Evolutionary conservation across 352 stramenopile genomes (phyloP).

Genomic region (Globisporangium takayamanum): DNA sequence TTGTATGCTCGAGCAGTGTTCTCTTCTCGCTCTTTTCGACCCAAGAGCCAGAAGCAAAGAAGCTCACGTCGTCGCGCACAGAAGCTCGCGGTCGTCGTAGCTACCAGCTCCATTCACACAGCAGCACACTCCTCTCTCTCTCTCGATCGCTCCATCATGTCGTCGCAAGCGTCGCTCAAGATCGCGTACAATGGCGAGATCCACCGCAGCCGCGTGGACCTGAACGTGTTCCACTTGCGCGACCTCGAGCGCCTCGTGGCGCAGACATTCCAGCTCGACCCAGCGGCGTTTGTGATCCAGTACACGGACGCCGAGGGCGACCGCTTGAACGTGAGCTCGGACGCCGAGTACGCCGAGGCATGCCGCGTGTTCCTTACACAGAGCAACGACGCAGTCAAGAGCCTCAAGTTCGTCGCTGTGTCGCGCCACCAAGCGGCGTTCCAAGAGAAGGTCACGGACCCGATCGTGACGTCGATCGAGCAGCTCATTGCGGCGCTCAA

Average conservation of each 20-base stretch:
- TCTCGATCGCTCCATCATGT: conserved; percentile 9
- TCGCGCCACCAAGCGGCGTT: conserved; percentile 30
- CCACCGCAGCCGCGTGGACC: conserved; percentile 64
- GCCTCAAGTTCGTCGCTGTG: conserved; percentile 65
- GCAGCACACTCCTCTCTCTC: background rate
- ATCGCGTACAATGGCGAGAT: conserved; percentile 74
- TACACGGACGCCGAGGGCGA: conserved; percentile 63
- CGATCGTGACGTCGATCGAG: conserved; percentile 54
- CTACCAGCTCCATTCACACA: no score
- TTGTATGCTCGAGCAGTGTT: no score
- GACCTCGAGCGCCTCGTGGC: conserved; percentile 47
- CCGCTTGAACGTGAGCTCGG: conserved; percentile 54
- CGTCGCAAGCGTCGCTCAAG: conserved; percentile 53
- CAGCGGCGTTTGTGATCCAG: conserved; percentile 56
- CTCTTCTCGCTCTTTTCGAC: no score
- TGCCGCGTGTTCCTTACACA: conserved; percentile 40
- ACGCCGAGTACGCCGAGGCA: conserved; percentile 56
- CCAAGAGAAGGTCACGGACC: conserved; percentile 44
- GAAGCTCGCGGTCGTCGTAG: background rate
- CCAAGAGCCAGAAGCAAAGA: background rate
- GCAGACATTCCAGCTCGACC: conserved; percentile 45
- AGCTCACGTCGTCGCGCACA: background rate
- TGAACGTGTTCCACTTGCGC: conserved; percentile 39
- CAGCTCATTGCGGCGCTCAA: conserved; percentile 45
- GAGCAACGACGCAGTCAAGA: conserved; percentile 31